A percentile compares a stretch with the other conserved stretches of the same genome.
phyloP scores from a whole-genome alignment of 176 grass and related monocot species.

The Puccinellia tenuiflora region DNA sequence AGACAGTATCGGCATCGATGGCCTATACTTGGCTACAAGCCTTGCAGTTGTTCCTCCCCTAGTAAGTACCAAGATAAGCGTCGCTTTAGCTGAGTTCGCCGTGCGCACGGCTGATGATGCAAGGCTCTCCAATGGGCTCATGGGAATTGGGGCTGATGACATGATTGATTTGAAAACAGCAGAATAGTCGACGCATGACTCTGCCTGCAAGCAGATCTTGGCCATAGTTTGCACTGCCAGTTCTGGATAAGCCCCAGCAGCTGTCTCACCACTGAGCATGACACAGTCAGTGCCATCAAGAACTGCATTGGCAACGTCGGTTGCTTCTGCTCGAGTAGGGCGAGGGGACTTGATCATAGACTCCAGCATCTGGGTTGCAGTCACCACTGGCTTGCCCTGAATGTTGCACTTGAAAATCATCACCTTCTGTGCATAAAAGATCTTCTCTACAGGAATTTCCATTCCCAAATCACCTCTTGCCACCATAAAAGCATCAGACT shows the following conservation, averaged over 20 bases:
- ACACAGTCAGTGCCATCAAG: slow-evolving; percentile 79
- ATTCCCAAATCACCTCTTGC: slow-evolving; percentile 86
- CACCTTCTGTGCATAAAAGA: slow-evolving; percentile 82
- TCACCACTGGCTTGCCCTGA: slow-evolving; percentile 76
- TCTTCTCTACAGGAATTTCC: slow-evolving; percentile 91
- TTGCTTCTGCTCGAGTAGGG: slow-evolving; percentile 74
- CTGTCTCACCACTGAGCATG: slow-evolving; percentile 86
- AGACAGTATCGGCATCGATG: slow-evolving; percentile 69
- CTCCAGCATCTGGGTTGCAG: slow-evolving; percentile 87
- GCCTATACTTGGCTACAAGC: slow-evolving; percentile 78
- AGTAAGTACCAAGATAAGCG: slow-evolving; percentile 65
- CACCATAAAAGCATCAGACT: slow-evolving; percentile 87
- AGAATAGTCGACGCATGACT: slow-evolving; percentile 54
- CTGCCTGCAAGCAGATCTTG: slow-evolving; percentile 70
- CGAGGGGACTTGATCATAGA: slow-evolving; percentile 90
- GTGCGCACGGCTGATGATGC: slow-evolving; percentile 84
- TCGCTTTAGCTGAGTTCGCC: slow-evolving; percentile 59
- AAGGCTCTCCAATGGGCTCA: slow-evolving; percentile 79
- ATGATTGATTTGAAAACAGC: slow-evolving; percentile 67
- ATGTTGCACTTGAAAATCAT: slow-evolving; percentile 93
- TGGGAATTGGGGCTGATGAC: slow-evolving; percentile 63
- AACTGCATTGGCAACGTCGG: slow-evolving; percentile 76
- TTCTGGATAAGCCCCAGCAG: slow-evolving; percentile 81
- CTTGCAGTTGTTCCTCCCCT: slow-evolving; percentile 77
- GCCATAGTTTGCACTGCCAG: slow-evolving; percentile 74